Conservation (phyloP, 176 grass and related monocot species). For the Triticum monococcum region DNA sequence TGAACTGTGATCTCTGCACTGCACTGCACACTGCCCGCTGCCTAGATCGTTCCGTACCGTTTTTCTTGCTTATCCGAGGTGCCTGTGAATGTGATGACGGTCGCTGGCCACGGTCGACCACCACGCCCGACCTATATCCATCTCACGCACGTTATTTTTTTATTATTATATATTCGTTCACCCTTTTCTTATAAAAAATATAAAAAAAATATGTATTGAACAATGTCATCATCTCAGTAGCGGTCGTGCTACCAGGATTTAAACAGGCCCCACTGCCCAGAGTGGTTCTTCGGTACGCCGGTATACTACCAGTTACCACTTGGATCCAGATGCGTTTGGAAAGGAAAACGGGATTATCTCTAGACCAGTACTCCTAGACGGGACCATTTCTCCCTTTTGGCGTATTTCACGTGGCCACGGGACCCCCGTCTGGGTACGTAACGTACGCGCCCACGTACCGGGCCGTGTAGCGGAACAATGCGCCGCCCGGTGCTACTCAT, state of each 20-base stretch:
- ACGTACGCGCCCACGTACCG: neutral
- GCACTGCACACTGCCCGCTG: neutral
- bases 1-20: neutral
- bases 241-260: too few relatives aligned
- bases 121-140: too few relatives aligned
- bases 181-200: too few relatives aligned
- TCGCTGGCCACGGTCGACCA: neutral
- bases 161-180: too few relatives aligned
- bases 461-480: neutral
- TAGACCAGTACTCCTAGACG: neutral
- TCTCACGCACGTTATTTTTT: too few relatives aligned
- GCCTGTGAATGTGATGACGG: neutral
- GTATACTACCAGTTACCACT: too few relatives aligned
- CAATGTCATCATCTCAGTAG: too few relatives aligned
- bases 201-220: too few relatives aligned
- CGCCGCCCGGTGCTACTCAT: neutral
- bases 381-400: neutral
- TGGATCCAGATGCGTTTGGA: neutral
- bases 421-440: neutral
- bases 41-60: neutral
- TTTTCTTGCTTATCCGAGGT: neutral
- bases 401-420: neutral
- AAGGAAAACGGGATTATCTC: neutral
- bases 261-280: too few relatives aligned
- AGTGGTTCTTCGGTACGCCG: too few relatives aligned